Base-by-base conservation (phyloP, 2,329 filamentous ascomycete species). In the Colletotrichum filicis region DNA sequence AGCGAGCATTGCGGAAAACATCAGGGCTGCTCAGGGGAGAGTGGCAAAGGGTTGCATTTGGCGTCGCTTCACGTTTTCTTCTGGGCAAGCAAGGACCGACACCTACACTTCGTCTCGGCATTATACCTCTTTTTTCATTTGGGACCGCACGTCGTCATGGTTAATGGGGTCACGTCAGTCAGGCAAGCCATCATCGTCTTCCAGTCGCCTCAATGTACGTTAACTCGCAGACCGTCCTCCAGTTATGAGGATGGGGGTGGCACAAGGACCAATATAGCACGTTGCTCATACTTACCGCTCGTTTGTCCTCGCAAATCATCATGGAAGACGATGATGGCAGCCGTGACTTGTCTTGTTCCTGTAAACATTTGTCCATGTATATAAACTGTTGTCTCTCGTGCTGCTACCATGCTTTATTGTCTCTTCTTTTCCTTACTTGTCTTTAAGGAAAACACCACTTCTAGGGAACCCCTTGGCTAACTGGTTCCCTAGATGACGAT, bases 121-220 rank as follows among this genome's bases (percentile, higher is more conserved):
- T 76, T 67, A 64, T 74, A 73, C 71, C 71, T 71, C 67, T 63
- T 74, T 63, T 74, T 68, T 63, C 46, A 52, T 67, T 74, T 64
- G 68, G 64, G 58, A 55, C 55, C 77, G 78, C 80, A 82, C 82
- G 75, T 49, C 42, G 42, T 78, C 79, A 75, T 80, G 79, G 79
- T 79, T 80, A 77, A 73, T 74, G 82, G 78, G 82, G 81, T 84
- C 82, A 87, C 83, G 84, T 86, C 87, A 73, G 71, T 71, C 71
- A 90, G 89, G 89, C 89, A 90, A 88, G 89, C 89, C 88, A 91
- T 91, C 90, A 90, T 92, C 90, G 89, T 92, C 90, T 91, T 92
- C 89, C 87, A 88, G 85, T 82, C 78, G 79, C 79, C 83, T 83
- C 85, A 83, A 90, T 92, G 91, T 92, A 92, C 87, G 90, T 92